phyloP scores from a whole-genome alignment of 2,329 filamentous ascomycete genomes.

The Claviceps pusilla region DNA sequence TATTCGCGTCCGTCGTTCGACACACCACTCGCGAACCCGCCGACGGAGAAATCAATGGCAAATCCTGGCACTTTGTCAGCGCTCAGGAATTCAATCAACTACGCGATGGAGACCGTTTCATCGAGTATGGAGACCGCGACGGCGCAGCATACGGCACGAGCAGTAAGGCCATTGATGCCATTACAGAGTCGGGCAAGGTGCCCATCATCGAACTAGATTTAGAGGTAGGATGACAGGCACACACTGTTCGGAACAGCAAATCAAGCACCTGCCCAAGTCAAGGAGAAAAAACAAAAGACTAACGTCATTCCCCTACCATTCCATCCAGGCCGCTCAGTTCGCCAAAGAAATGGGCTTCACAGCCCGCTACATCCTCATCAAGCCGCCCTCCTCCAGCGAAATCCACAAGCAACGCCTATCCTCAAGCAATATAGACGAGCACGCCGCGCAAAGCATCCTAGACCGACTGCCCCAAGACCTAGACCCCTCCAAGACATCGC shows the following conservation, averaged over 20 bases:
- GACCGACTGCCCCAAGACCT: slow-evolving; percentile 11
- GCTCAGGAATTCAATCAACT: slow-evolving; percentile 40
- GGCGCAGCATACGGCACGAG: slow-evolving; percentile 42
- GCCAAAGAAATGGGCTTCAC: slow-evolving; percentile 41
- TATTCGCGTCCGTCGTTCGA: slow-evolving; percentile 44
- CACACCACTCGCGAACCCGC: slow-evolving; percentile 38
- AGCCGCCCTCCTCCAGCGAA: slow-evolving; percentile 25
- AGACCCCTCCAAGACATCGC: slow-evolving; percentile 13
- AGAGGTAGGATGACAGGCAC: slow-evolving; percentile 26
- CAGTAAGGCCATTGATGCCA: slow-evolving; percentile 34
- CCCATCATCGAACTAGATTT: slow-evolving; percentile 38
- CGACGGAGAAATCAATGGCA: slow-evolving; percentile 36
- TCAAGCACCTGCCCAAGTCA: background rate
- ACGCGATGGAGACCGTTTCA: slow-evolving; percentile 42
- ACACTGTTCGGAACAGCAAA: background rate
- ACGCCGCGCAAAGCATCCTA: slow-evolving; percentile 11
- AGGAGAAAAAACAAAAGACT: background rate
- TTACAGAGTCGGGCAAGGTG: slow-evolving; percentile 42
- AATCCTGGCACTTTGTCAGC: slow-evolving; percentile 41
- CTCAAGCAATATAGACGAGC: slow-evolving; percentile 12
- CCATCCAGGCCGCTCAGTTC: slow-evolving; percentile 35
- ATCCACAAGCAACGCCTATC: slow-evolving; percentile 16
- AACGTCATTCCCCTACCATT: background rate
- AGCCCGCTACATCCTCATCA: slow-evolving; percentile 40
- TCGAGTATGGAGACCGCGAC: slow-evolving; percentile 38